Evolutionary conservation across 2,329 filamentous ascomycete species (phyloP), one percentile per base, ranked within the genome.

Genomic region (Akanthomyces dipterigenus): DNA sequence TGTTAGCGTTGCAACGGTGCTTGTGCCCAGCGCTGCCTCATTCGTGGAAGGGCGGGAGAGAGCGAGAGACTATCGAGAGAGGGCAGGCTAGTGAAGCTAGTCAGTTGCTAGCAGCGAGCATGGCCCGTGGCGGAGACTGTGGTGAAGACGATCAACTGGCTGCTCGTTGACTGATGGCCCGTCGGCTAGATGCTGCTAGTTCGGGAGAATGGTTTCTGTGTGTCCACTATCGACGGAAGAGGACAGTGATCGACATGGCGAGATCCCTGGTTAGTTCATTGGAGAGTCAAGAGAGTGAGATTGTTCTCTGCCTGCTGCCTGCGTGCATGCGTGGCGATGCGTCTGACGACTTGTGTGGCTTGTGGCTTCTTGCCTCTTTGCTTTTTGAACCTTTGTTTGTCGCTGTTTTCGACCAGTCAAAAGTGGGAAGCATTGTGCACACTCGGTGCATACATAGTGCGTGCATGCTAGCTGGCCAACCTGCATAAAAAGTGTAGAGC

Each of bases 401-500:
- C n/a, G 36, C 38, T 18, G 14, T 55, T 57, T 56, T 57, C 38
- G 55, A 57, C 55, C 38, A n/a, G 43, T 57, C 55, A 22, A 57
- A 24, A 20, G 31, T 43, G 11, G 31, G 31, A 40, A n/a, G 31
- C 2, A 28, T 57, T 57, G 55, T 57, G 43, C 55, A 36, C 34
- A 38, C 31, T 34, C 31, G 8, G 34, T 1, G 9, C 36, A 16
- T 38, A 16, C 14, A 11, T 38, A 38, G 36, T 16, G 36, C 14
- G 36, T 38, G 36, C 36, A 38, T 38, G 36, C 36, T 42, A 22
- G 55, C 8, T 9, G 2, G 31, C 31, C 31, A 34, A 8, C 43
- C 40, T 57, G 43, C 55, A 57, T 57, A 57, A 57, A 57, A 53
- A 28, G 20, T 16, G n/a, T 20, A 4, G 31, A 18, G 42, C 28